Percentiles rank a stretch among this genome's conserved stretches.
These are phyloP conservation scores for Neopestalotiopsis sp. DNA, from an alignment of 2,329 filamentous ascomycete species.

Conservation along the genomic window DNA sequence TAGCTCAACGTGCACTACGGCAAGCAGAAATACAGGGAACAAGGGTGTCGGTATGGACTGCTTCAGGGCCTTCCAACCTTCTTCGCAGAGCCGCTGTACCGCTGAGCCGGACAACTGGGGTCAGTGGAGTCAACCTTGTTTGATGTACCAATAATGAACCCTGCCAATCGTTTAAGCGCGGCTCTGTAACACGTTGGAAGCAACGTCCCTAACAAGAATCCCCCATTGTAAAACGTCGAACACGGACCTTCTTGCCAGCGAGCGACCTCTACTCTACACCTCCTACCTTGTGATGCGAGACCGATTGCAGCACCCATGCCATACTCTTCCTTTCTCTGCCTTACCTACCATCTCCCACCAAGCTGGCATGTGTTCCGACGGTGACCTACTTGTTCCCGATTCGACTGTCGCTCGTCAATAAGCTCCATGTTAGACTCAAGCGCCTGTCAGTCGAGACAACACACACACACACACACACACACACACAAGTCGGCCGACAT, in stretches of 20 bases:
- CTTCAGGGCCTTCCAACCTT: background rate
- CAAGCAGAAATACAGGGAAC: background rate
- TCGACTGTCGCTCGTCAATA: background rate
- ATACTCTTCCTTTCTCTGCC: slow-evolving; percentile 5
- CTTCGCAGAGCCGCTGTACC: slow-evolving; percentile 19
- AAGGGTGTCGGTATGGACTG: background rate
- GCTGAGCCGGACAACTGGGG: slow-evolving; percentile 23
- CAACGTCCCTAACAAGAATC: slow-evolving; percentile 41
- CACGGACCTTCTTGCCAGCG: slow-evolving; percentile 32
- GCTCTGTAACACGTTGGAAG: slow-evolving; percentile 44
- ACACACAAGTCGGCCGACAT: background rate
- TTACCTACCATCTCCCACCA: slow-evolving; percentile 8
- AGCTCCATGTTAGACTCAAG: background rate
- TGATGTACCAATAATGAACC: slow-evolving; percentile 34
- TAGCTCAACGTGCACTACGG: background rate
- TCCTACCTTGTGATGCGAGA: slow-evolving; percentile 28
- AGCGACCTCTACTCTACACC: slow-evolving; percentile 10
- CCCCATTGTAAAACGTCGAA: slow-evolving; percentile 46
- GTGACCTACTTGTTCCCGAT: too few species aligned
- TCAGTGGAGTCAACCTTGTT: slow-evolving; percentile 12
- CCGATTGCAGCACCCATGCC: slow-evolving; percentile 27
- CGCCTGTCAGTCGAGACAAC: slow-evolving; percentile 12
- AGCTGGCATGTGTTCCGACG: background rate
- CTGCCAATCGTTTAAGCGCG: slow-evolving; percentile 35
- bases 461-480: background rate